Percentiles rank a stretch among this genome's conserved stretches.
Conservation (phyloP, 306 rosid genomes). For the Quercus alba region DNA sequence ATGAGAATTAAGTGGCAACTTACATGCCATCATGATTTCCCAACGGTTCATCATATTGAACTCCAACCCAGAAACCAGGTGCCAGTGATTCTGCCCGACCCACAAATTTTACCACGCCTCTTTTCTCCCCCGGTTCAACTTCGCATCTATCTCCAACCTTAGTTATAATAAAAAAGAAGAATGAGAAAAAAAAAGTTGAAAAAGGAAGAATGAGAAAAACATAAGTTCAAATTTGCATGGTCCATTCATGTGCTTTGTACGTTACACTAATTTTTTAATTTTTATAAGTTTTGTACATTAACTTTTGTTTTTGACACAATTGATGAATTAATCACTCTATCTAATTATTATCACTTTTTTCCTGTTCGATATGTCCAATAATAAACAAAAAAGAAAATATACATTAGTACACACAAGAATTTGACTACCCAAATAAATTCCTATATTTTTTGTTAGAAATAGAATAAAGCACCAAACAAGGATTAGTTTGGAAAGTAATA, state of each 20-base stretch:
- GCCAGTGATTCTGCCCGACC: slow-evolving; percentile 78
- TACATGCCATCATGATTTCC: slow-evolving; percentile 97
- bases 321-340: background rate
- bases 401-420: background rate
- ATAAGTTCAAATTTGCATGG: background rate
- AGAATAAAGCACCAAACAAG: background rate
- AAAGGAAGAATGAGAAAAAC: background rate
- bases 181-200: background rate
- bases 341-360: background rate
- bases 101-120: slow-evolving; percentile 75
- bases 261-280: background rate
- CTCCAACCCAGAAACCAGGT: slow-evolving; percentile 94
- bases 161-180: slow-evolving; percentile 12
- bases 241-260: background rate
- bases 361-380: background rate
- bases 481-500: background rate
- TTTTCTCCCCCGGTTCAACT: slow-evolving; percentile 86
- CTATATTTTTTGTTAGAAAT: background rate
- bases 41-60: slow-evolving; percentile 94
- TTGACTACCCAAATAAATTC: background rate
- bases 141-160: slow-evolving; percentile 94
- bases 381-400: background rate
- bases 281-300: too few species aligned
- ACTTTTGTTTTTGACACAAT: background rate
- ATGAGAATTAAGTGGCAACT: slow-evolving; percentile 24